Percentiles rank a stretch among this genome's conserved stretches.
Conservation (phyloP, 192 early-diverging fungal species). For the Dispira parvispora region DNA sequence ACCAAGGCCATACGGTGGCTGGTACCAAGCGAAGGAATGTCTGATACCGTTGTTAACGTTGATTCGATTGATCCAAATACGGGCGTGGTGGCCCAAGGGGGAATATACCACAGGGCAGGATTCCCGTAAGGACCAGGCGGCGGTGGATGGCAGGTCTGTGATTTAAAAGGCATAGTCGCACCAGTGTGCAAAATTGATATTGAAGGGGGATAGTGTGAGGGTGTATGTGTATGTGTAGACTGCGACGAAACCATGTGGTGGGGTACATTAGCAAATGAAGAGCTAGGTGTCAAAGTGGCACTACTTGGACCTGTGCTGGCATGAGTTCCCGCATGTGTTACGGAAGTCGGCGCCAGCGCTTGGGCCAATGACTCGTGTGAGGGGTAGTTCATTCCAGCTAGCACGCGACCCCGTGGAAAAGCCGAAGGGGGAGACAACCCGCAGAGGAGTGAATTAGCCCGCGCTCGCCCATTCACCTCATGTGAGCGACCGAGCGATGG, state of each 20-base stretch:
- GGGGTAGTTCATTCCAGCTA: no score
- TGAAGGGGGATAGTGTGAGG: neutral
- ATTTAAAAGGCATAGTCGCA: neutral
- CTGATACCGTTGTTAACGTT: slow-evolving; percentile 5
- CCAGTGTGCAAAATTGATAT: neutral
- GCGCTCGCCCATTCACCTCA: no score
- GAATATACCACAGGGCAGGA: neutral
- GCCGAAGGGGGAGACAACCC: no score
- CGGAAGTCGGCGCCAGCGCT: neutral
- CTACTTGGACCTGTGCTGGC: neutral
- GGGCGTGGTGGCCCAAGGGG: neutral
- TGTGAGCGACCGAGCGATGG: no score
- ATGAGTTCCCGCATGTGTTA: neutral
- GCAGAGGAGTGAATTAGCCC: no score
- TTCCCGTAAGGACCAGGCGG: neutral
- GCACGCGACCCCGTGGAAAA: no score
- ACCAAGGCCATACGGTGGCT: neutral
- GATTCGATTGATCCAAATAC: slow-evolving; percentile 10
- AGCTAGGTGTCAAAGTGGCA: neutral
- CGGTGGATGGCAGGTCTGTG: neutral
- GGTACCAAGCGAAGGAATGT: neutral
- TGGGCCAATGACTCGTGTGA: no score
- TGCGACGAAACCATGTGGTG: neutral
- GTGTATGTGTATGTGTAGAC: neutral
- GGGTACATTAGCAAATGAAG: neutral